Evolutionary conservation across 495 filamentous ascomycete genomes (phyloP).

Genomic region (Xylaria flabelliformis): DNA sequence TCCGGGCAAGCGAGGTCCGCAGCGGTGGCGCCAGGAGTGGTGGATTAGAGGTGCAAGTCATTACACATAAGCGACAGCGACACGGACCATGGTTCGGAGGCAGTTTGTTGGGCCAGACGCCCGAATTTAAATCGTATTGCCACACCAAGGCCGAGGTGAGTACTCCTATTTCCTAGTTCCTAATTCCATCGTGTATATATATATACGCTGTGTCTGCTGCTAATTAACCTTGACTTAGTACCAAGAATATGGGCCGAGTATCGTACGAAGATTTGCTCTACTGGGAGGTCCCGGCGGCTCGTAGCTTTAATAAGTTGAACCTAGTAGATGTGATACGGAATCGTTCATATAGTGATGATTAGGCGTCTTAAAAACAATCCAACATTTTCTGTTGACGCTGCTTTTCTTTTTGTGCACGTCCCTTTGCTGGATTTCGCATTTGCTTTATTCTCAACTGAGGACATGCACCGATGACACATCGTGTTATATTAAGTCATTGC

Average conservation of each 20-base stretch:
- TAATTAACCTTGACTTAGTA: constrained; percentile 59
- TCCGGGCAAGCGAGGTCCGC: constrained; percentile 72
- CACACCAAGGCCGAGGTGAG: constrained; percentile 88
- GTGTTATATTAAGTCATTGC: neutral
- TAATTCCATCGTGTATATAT: neutral
- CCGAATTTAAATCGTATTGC: constrained; percentile 98
- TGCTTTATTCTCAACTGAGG: neutral
- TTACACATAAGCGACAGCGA: constrained; percentile 93
- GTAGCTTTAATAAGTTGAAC: constrained; percentile 35
- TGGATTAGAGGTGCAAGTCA: constrained; percentile 93
- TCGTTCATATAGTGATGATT: constrained; percentile 1
- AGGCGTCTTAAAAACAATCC: neutral
- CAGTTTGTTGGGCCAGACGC: constrained; percentile 93
- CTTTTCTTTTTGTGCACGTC: neutral
- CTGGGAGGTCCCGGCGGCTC: constrained; percentile 86
- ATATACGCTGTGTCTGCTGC: neutral
- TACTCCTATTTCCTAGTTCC: neutral
- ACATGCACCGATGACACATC: neutral
- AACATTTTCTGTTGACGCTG: neutral
- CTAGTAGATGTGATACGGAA: constrained; percentile 7
- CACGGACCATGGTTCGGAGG: constrained; percentile 99
- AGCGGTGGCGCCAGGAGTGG: constrained; percentile 92
- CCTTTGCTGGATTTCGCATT: neutral
- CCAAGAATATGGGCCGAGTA: constrained; percentile 92
- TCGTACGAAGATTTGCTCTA: constrained; percentile 93